A percentile compares a stretch with the other conserved stretches of the same genome.
Conservation (phyloP, 2,329 filamentous ascomycete species). For the Sporothrix phasma region DNA sequence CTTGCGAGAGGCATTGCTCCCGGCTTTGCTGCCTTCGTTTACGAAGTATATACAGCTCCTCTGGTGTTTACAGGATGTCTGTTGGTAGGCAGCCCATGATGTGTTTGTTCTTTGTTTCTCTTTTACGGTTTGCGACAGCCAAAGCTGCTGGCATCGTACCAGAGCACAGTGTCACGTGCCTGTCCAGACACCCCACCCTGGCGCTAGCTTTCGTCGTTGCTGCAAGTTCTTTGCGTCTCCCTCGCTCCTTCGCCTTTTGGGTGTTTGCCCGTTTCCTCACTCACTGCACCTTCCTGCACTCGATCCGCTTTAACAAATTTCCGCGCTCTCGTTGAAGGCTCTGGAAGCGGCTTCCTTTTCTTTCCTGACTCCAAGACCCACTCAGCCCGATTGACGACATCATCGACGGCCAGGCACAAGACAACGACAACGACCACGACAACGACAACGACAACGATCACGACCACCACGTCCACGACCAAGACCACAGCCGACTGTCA, state of each 20-base stretch:
- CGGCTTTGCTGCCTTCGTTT: too few relatives aligned
- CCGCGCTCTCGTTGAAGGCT: neutral
- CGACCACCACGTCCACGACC: neutral
- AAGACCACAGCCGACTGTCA: too few relatives aligned
- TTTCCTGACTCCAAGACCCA: neutral
- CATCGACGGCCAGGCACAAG: too few relatives aligned
- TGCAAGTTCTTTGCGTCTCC: too few relatives aligned
- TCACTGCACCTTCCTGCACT: neutral
- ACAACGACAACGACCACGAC: neutral
- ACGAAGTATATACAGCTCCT: too few relatives aligned
- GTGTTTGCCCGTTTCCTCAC: neutral
- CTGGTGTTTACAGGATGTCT: too few relatives aligned
- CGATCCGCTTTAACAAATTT: conserved; percentile 4
- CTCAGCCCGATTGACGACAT: neutral
- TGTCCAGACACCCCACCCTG: neutral
- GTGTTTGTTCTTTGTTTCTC: too few relatives aligned
- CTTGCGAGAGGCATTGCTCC: too few relatives aligned
- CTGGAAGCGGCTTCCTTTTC: neutral
- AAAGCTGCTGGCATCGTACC: too few relatives aligned
- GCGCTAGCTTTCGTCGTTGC: neutral
- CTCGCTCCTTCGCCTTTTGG: too few relatives aligned
- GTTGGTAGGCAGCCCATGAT: too few relatives aligned
- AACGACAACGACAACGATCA: neutral
- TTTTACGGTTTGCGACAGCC: too few relatives aligned
- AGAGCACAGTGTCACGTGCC: neutral